phyloP scores from a whole-genome alignment of 169 alveolate genomes.

The Blepharisma undulans region DNA sequence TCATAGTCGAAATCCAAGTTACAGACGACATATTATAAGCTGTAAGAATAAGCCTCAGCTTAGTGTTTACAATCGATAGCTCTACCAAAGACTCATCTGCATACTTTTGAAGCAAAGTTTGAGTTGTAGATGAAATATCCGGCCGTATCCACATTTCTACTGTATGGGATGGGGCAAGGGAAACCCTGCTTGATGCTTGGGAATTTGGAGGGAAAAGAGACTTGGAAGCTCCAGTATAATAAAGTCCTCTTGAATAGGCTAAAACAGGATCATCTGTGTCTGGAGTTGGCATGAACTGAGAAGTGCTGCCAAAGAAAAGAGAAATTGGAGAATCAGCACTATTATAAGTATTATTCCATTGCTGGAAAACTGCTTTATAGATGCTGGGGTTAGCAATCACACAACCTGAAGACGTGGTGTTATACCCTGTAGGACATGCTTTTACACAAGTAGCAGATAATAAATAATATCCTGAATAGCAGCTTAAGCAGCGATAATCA shows the following conservation, averaged over 20 bases:
- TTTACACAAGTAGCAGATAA: neutral
- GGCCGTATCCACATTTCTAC: conserved; percentile 11
- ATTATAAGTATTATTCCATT: neutral
- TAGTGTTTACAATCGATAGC: neutral
- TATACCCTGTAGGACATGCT: neutral
- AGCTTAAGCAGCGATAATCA: neutral
- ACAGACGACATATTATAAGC: neutral
- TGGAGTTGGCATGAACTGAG: neutral
- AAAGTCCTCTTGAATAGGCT: neutral
- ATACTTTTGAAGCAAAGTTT: neutral
- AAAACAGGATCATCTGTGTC: neutral
- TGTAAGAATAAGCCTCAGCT: neutral
- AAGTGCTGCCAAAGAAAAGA: neutral
- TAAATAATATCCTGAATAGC: conserved; percentile 5
- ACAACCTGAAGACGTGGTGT: neutral
- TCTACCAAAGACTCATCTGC: neutral
- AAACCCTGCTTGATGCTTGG: neutral
- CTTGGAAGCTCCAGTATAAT: neutral
- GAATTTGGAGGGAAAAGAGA: neutral
- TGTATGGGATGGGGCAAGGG: neutral
- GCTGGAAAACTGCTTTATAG: neutral
- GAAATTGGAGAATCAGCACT: neutral
- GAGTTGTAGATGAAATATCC: neutral
- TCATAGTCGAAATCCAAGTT: neutral
- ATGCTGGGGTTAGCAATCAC: neutral